Percentiles rank a stretch among this genome's conserved stretches.
Conservation (phyloP, 192 early-diverging fungal genomes). For the Obelidium mucronatum region DNA sequence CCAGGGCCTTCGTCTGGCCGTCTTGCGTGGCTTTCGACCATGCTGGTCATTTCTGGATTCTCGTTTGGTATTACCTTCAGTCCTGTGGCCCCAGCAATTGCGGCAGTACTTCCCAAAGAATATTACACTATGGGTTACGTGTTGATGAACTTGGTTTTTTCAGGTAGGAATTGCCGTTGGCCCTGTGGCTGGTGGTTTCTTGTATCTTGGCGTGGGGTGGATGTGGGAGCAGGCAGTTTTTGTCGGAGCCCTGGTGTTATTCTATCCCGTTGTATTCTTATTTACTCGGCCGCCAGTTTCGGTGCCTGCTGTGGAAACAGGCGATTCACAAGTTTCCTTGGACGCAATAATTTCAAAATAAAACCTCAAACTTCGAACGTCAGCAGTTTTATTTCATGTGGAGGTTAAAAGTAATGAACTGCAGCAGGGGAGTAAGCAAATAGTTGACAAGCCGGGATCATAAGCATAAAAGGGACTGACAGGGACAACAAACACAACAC, state of each 20-base stretch:
- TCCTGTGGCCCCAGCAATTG: slow-evolving; percentile 33
- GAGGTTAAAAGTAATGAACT: too few relatives aligned
- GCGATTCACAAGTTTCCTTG: too few relatives aligned
- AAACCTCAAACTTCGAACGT: too few relatives aligned
- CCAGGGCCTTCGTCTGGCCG: neutral
- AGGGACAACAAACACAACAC: too few relatives aligned
- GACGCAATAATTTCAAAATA: too few relatives aligned
- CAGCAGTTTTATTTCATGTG: too few relatives aligned
- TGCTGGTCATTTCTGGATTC: slow-evolving; percentile 20
- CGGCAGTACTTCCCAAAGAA: slow-evolving; percentile 27
- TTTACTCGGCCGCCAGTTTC: too few relatives aligned
- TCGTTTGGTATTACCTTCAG: slow-evolving; percentile 8
- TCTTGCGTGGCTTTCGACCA: neutral
- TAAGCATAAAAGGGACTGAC: too few relatives aligned
- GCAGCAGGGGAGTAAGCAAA: too few relatives aligned
- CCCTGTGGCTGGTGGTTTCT: slow-evolving; percentile 9
- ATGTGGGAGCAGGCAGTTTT: slow-evolving; percentile 23
- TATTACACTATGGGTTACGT: slow-evolving; percentile 32
- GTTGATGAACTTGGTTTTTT: slow-evolving; percentile 40
- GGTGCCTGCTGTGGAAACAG: too few relatives aligned
- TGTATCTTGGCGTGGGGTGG: slow-evolving; percentile 15
- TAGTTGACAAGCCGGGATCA: too few relatives aligned
- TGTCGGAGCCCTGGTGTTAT: neutral
- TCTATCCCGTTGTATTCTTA: neutral
- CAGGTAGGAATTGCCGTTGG: slow-evolving; percentile 37